Evolutionary conservation across 129 eudicot genomes (phyloP).

Genomic region (Logfia minima): DNA sequence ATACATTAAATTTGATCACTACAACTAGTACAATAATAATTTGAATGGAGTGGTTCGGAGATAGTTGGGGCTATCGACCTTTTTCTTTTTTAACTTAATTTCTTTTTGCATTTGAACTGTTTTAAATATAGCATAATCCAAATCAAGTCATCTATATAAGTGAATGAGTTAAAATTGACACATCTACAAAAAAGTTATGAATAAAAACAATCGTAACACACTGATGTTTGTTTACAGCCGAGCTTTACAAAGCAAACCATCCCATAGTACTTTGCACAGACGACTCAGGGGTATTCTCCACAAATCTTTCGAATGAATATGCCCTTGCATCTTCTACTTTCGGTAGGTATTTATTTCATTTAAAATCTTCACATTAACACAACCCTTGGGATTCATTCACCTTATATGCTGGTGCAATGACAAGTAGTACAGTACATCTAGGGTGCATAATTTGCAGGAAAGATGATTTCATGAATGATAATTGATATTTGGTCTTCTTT

Average conservation of each 20-base stretch:
- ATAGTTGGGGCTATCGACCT: no score
- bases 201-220: neutral
- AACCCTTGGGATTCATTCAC: neutral
- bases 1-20: neutral
- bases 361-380: neutral
- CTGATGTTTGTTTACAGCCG: constrained; percentile 45
- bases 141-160: no score
- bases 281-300: constrained; percentile 87
- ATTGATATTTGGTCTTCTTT: constrained; percentile 25
- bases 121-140: no score
- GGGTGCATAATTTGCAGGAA: neutral
- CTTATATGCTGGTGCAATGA: neutral
- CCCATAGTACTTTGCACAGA: constrained; percentile 86
- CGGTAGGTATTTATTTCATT: constrained; percentile 43
- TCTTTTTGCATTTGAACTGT: no score
- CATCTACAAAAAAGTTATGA: neutral
- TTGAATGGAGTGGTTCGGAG: no score
- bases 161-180: neutral
- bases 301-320: constrained; percentile 72
- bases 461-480: neutral
- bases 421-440: neutral
- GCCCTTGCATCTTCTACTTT: constrained; percentile 69
- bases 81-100: no score
- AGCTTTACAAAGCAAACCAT: constrained; percentile 68
- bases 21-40: neutral